Evolutionary conservation across 306 rosid genomes (phyloP).

Genomic region (Dalbergia cultrata): DNA sequence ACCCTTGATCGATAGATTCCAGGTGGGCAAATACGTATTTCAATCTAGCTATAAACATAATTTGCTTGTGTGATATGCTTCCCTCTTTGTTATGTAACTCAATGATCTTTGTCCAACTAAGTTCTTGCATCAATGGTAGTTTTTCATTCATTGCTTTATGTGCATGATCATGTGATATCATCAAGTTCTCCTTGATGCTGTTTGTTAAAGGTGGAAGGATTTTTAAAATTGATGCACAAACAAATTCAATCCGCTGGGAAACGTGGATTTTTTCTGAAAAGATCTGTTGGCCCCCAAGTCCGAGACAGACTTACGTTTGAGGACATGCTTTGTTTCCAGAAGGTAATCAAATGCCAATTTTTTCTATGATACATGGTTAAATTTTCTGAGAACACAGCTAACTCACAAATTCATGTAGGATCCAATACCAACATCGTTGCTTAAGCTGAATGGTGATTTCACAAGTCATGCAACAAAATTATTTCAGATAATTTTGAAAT

Average conservation of each 20-base stretch:
- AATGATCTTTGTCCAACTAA: slow-evolving; percentile 30
- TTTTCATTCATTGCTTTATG: slow-evolving; percentile 27
- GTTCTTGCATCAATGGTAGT: slow-evolving; percentile 20
- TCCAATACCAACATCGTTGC: slow-evolving; percentile 86
- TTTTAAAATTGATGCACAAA: slow-evolving; percentile 84
- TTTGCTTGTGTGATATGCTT: slow-evolving; percentile 3
- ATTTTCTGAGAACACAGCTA: slow-evolving; percentile 8
- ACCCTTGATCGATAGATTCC: slow-evolving; percentile 85
- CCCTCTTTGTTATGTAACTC: slow-evolving; percentile 8
- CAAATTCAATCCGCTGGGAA: slow-evolving; percentile 93
- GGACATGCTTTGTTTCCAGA: slow-evolving; percentile 92
- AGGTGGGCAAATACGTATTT: slow-evolving; percentile 58
- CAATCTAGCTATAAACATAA: neutral
- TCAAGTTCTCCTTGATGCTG: slow-evolving; percentile 1
- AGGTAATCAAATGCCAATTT: slow-evolving; percentile 56
- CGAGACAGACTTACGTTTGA: slow-evolving; percentile 78
- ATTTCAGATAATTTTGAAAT: slow-evolving; percentile 81
- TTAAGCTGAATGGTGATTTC: slow-evolving; percentile 74
- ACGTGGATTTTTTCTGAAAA: slow-evolving; percentile 89
- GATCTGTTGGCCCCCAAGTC: slow-evolving; percentile 73
- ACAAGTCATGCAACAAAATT: slow-evolving; percentile 79
- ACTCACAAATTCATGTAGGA: slow-evolving; percentile 59
- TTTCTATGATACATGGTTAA: neutral
- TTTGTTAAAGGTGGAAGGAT: slow-evolving; percentile 76
- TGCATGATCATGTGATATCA: slow-evolving; percentile 28